These are phyloP conservation scores for Phytophthora chlamydospora DNA, from an alignment of 352 stramenopile genomes.

Conservation along the genomic window DNA sequence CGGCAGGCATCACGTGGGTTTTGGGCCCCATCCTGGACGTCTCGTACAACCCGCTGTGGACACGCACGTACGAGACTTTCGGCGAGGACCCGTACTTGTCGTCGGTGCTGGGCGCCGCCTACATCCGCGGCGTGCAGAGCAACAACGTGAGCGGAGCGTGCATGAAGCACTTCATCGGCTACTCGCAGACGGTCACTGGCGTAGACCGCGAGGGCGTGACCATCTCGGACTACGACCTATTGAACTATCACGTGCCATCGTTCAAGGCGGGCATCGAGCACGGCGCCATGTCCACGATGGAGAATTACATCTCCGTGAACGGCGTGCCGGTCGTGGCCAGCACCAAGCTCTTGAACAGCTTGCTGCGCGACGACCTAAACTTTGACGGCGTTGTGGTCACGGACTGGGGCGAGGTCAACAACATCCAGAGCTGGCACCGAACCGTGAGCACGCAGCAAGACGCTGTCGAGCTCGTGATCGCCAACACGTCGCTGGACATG, in stretches of 20 bases:
- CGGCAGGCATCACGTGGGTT: conserved; percentile 86
- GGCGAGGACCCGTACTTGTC: conserved; percentile 87
- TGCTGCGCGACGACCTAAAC: conserved; percentile 74
- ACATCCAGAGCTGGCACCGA: conserved; percentile 64
- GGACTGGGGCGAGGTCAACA: conserved; percentile 91
- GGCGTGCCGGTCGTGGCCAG: conserved; percentile 85
- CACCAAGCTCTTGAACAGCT: conserved; percentile 59
- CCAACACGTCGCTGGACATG: conserved; percentile 86
- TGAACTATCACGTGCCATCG: conserved; percentile 79
- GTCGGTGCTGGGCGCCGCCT: conserved; percentile 62
- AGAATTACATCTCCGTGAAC: conserved; percentile 91
- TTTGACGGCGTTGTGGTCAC: conserved; percentile 89
- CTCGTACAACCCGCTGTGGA: conserved; percentile 85
- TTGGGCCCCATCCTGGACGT: conserved; percentile 88
- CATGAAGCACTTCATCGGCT: conserved; percentile 89
- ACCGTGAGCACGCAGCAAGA: conserved; percentile 41
- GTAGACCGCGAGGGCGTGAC: conserved; percentile 82
- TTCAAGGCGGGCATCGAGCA: conserved; percentile 77
- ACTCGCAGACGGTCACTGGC: conserved; percentile 70
- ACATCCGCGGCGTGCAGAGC: conserved; percentile 82
- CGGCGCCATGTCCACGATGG: conserved; percentile 89
- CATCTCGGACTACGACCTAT: conserved; percentile 66
- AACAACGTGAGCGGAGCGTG: conserved; percentile 68
- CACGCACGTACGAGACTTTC: conserved; percentile 92
- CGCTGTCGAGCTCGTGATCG: conserved; percentile 61